Conservation (phyloP, 2,329 filamentous ascomycete species). For the Fusarium veterinarium region DNA sequence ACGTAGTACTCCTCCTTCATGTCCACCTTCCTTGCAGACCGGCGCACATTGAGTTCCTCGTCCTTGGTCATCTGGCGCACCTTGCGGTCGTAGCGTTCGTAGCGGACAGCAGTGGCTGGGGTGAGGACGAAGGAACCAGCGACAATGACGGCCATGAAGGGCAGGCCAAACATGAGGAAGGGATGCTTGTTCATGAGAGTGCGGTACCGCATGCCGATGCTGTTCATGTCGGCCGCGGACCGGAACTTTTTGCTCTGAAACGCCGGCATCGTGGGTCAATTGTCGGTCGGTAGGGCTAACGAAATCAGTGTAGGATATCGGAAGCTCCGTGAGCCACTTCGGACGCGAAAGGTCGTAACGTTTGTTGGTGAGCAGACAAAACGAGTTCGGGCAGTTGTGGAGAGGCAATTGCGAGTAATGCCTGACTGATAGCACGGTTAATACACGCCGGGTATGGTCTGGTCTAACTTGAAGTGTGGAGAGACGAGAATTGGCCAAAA, state of each 20-base stretch:
- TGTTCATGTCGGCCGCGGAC: slow-evolving; percentile 71
- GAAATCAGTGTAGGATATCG: background rate
- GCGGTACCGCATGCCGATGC: slow-evolving; percentile 82
- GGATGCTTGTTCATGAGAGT: slow-evolving; percentile 79
- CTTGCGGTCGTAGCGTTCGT: slow-evolving; percentile 92
- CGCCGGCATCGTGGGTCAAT: slow-evolving; percentile 51
- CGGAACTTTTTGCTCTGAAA: slow-evolving; percentile 81
- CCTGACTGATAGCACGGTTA: background rate
- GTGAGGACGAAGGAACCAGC: slow-evolving; percentile 94
- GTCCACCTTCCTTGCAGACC: slow-evolving; percentile 76
- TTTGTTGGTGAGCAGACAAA: slow-evolving; percentile 1
- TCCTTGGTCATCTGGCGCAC: slow-evolving; percentile 87
- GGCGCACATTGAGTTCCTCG: slow-evolving; percentile 85
- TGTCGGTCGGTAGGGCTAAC: slow-evolving; percentile 4
- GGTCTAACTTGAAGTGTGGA: background rate
- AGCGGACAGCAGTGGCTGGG: slow-evolving; percentile 91
- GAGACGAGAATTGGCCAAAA: slow-evolving; percentile 12
- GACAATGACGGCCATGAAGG: slow-evolving; percentile 90
- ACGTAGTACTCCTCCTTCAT: slow-evolving; percentile 91
- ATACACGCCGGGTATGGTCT: background rate
- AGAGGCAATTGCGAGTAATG: background rate
- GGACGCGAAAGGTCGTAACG: slow-evolving; percentile 1
- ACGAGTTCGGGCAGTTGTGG: slow-evolving; percentile 20
- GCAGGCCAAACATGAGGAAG: slow-evolving; percentile 92
- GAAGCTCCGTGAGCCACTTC: slow-evolving; percentile 18